Percentiles rank a stretch among this genome's conserved stretches.
phyloP scores from a whole-genome alignment of 2,329 filamentous ascomycete species.

The Cytospora piceae region DNA sequence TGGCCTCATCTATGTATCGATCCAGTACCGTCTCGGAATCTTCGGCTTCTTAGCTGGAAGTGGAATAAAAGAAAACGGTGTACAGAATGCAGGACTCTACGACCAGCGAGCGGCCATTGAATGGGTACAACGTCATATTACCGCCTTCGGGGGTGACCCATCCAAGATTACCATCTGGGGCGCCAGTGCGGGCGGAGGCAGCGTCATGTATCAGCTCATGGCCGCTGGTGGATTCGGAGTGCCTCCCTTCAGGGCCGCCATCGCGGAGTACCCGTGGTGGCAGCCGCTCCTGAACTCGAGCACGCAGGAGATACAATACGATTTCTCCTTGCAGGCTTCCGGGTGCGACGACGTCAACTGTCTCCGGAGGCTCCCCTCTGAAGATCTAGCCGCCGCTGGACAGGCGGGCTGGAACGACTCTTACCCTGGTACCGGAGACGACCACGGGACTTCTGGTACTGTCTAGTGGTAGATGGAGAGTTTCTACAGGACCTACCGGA shows the following conservation, averaged over 20 bases:
- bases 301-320: slow-evolving; percentile 53
- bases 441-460: slow-evolving; percentile 20
- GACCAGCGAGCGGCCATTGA: slow-evolving; percentile 64
- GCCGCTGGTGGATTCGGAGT: slow-evolving; percentile 52
- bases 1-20: slow-evolving; percentile 57
- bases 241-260: slow-evolving; percentile 49
- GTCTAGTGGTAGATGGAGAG: slow-evolving; percentile 46
- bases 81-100: slow-evolving; percentile 65
- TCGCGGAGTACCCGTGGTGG: slow-evolving; percentile 54
- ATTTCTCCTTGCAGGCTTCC: slow-evolving; percentile 40
- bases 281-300: slow-evolving; percentile 48
- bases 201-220: slow-evolving; percentile 55
- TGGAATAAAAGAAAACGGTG: slow-evolving; percentile 56
- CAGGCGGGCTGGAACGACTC: slow-evolving; percentile 9
- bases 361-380: slow-evolving; percentile 39
- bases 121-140: slow-evolving; percentile 66
- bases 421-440: slow-evolving; percentile 5
- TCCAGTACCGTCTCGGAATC: slow-evolving; percentile 65
- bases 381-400: slow-evolving; percentile 4
- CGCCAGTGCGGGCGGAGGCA: slow-evolving; percentile 61
- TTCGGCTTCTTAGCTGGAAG: slow-evolving; percentile 66
- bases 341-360: slow-evolving; percentile 48
- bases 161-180: slow-evolving; percentile 63
- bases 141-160: slow-evolving; percentile 61
- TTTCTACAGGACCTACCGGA: slow-evolving; percentile 49